Evolutionary conservation across 2,329 filamentous ascomycete genomes (phyloP).

Genomic region (Pseudopyricularia javanii): DNA sequence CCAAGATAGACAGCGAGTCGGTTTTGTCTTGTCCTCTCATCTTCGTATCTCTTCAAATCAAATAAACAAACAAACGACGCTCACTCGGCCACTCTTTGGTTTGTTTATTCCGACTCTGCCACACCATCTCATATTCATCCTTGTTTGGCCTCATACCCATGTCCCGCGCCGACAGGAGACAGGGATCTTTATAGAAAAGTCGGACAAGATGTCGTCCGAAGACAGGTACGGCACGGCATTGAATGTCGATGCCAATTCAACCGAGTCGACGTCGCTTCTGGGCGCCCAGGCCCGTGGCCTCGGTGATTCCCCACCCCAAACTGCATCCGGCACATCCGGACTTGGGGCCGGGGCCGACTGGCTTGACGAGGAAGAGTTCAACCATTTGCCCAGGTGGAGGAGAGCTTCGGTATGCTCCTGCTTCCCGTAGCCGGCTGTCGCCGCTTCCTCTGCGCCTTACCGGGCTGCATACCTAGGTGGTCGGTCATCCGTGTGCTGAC

Average conservation of each 20-base stretch:
- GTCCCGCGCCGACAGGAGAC: no score
- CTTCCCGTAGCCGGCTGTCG: background rate
- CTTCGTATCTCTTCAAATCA: no score
- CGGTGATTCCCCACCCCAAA: background rate
- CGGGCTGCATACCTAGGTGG: no score
- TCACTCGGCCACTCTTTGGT: no score
- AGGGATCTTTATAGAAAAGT: no score
- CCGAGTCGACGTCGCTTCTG: background rate
- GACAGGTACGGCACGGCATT: background rate
- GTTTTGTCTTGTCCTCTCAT: background rate
- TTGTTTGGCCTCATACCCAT: no score
- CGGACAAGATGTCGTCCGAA: background rate
- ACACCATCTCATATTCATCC: no score
- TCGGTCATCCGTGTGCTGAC: constrained; percentile 11
- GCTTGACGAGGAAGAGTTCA: constrained; percentile 44
- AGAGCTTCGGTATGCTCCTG: constrained; percentile 42
- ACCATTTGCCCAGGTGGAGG: constrained; percentile 47
- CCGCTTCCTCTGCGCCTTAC: no score
- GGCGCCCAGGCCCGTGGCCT: background rate
- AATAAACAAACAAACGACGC: background rate
- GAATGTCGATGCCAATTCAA: no score
- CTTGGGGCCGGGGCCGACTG: constrained; percentile 19
- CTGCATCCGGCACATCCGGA: background rate
- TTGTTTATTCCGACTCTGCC: no score
- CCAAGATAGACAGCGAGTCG: no score